These are phyloP conservation scores for Botryotinia globosa DNA, from an alignment of 2,329 filamentous ascomycete genomes.

Conservation along the genomic window DNA sequence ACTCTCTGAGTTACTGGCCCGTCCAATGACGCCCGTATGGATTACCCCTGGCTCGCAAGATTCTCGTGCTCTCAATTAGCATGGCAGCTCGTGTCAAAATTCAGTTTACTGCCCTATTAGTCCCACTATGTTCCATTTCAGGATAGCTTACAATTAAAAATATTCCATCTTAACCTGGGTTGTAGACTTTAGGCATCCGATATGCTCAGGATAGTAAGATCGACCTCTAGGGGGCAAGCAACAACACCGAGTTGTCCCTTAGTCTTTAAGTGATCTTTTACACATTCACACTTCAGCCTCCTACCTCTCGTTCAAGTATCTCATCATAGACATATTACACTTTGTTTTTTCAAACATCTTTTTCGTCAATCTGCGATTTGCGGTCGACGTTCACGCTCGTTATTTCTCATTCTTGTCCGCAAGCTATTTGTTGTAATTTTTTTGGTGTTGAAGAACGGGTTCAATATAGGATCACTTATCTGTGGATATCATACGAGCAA, in stretches of 20 bases:
- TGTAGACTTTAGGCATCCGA: conserved; percentile 19
- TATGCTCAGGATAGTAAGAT: conserved; percentile 18
- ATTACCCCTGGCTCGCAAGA: conserved; percentile 1
- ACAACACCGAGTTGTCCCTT: conserved; percentile 19
- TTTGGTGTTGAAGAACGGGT: conserved; percentile 3
- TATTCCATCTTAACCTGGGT: conserved; percentile 17
- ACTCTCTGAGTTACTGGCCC: background rate
- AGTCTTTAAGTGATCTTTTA: conserved; percentile 16
- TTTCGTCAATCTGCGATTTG: conserved; percentile 19
- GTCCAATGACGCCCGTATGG: conserved; percentile 14
- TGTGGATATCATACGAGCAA: conserved; percentile 9
- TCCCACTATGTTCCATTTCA: conserved; percentile 4
- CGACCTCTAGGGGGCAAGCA: conserved; percentile 19
- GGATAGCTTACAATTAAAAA: conserved; percentile 14
- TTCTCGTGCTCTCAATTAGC: conserved; percentile 5
- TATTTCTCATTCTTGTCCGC: conserved; percentile 11
- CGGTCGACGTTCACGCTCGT: conserved; percentile 21
- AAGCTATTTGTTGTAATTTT: background rate
- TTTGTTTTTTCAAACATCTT: background rate
- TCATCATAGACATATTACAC: conserved; percentile 6
- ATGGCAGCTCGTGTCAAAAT: conserved; percentile 20
- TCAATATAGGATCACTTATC: conserved; percentile 2
- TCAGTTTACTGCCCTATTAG: conserved; percentile 18
- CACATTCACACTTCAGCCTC: conserved; percentile 21
- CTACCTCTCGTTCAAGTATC: conserved; percentile 15